Conservation (phyloP, 2,329 filamentous ascomycete species). For the Aureobasidium sp. region DNA sequence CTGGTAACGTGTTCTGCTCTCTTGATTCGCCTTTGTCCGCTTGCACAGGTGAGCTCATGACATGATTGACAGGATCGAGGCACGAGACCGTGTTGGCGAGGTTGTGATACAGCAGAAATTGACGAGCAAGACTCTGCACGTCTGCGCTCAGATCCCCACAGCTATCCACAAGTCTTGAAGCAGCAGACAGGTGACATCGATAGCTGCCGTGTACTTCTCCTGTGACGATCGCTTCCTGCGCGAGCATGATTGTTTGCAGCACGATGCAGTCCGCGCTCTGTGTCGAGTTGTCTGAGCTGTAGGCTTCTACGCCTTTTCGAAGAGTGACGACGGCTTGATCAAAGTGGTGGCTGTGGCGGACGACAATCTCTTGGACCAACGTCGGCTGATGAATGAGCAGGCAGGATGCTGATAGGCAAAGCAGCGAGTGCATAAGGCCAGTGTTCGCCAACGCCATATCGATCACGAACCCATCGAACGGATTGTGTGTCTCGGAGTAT, state of each 20-base stretch:
- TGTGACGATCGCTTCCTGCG: slow-evolving; percentile 55
- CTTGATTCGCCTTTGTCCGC: slow-evolving; percentile 33
- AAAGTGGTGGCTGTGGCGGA: slow-evolving; percentile 51
- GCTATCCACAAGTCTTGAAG: slow-evolving; percentile 61
- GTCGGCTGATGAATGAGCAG: slow-evolving; percentile 44
- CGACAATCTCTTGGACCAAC: slow-evolving; percentile 41
- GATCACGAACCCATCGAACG: slow-evolving; percentile 76
- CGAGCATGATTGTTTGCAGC: slow-evolving; percentile 53
- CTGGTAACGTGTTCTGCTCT: slow-evolving; percentile 25
- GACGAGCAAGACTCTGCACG: slow-evolving; percentile 64
- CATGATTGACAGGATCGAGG: slow-evolving; percentile 33
- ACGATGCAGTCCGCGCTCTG: slow-evolving; percentile 46
- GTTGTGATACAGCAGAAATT: slow-evolving; percentile 80
- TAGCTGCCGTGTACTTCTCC: slow-evolving; percentile 62
- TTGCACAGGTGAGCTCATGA: slow-evolving; percentile 9
- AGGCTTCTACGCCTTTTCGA: slow-evolving; percentile 19
- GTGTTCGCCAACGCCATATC: slow-evolving; percentile 73
- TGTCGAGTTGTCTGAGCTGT: slow-evolving; percentile 13
- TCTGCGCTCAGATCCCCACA: slow-evolving; percentile 50
- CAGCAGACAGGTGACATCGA: slow-evolving; percentile 69
- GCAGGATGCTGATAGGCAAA: slow-evolving; percentile 77
- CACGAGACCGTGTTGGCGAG: slow-evolving; percentile 53
- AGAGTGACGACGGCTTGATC: slow-evolving; percentile 31
- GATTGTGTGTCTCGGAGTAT: slow-evolving; percentile 72
- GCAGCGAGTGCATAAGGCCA: slow-evolving; percentile 83